Evolutionary conservation across 1,284 basidiomycete genomes (phyloP), one percentile per base, ranked within the genome.

Genomic region (Sphaerobolus stellatus): DNA sequence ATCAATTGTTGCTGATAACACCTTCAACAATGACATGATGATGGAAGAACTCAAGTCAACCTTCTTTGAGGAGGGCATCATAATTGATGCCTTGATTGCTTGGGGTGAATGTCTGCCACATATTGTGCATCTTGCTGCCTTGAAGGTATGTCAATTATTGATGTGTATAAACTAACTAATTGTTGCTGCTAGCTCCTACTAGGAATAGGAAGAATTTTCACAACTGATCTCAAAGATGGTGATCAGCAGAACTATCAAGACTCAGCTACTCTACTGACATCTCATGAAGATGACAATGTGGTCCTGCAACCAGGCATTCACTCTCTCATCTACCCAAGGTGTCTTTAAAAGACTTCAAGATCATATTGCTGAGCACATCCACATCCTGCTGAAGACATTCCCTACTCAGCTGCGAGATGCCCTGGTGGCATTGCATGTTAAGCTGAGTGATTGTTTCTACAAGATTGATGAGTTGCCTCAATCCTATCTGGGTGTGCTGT

Each of bases 401-500:
- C n/a, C 54, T 43, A 22, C 44, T 25, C 13, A 24, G 36, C 38
- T 61, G 9, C 38, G 49, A 27, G 27, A 50, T 11, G 57, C 50
- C 14, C 55, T 64, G 5, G 20, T 48, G 24, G 49, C 34, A 3
- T 58, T 61, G 14, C 61, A 63, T 49, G 16, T 46, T 4, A 64
- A 63, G 46, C 57, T 64, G 22, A 52, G 54, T n/a, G 62, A 58
- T 41, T 59, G 59, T 46, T 56, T 55, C 24, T 29, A 44, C 28
- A 53, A 48, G 34, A 50, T 57, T 52, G 57, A 59, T 48, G 34
- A 57, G 38, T 58, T 61, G 5, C 61, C 52, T 4, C 9, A n/a
- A 36, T 64, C 60, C 48, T n/a, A 38, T 59, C 7, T 64, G 61
- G 61, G 58, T 62, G 4, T 29, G 60, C 27, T 48, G 62, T 63